Percentiles rank a stretch among this genome's conserved stretches.
Conservation (phyloP, 2,329 filamentous ascomycete genomes). For the Lecanicillium sp. region DNA sequence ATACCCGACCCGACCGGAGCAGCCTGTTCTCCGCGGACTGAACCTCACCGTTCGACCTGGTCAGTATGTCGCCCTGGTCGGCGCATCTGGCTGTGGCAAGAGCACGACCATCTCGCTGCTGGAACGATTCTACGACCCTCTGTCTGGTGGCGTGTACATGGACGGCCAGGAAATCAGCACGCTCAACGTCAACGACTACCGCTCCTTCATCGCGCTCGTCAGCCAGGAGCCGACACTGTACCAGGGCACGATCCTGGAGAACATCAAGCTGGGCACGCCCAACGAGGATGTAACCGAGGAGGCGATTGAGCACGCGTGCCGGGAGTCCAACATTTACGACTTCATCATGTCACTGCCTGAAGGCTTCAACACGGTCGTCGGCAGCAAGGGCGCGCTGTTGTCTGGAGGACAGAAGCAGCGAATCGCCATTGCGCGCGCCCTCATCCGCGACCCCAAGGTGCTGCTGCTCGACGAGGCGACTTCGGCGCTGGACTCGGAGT, state of each 20-base stretch:
- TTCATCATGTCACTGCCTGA: constrained; percentile 83
- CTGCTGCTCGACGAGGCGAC: constrained; percentile 79
- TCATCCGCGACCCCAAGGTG: constrained; percentile 86
- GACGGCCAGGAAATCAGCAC: constrained; percentile 76
- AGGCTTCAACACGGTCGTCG: constrained; percentile 78
- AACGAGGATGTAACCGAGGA: constrained; percentile 62
- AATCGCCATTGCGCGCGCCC: constrained; percentile 83
- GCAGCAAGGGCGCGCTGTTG: constrained; percentile 76
- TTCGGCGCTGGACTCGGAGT: constrained; percentile 66
- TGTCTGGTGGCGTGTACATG: constrained; percentile 70
- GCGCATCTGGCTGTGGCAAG: constrained; percentile 92
- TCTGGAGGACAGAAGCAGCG: constrained; percentile 93
- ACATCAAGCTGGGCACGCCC: constrained; percentile 73
- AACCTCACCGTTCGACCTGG: constrained; percentile 67
- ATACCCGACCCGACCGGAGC: constrained; percentile 84
- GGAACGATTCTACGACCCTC: constrained; percentile 90
- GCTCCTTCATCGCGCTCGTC: constrained; percentile 76
- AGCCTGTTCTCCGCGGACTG: constrained; percentile 83
- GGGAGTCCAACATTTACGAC: constrained; percentile 87
- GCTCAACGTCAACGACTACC: constrained; percentile 81
- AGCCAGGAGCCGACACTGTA: constrained; percentile 93
- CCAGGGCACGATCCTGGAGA: constrained; percentile 84
- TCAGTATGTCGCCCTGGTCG: constrained; percentile 83
- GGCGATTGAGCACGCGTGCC: constrained; percentile 69
- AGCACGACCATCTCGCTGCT: constrained; percentile 86